Base-by-base conservation (phyloP, 176 grass and related monocot species). In the Areca catechu region DNA sequence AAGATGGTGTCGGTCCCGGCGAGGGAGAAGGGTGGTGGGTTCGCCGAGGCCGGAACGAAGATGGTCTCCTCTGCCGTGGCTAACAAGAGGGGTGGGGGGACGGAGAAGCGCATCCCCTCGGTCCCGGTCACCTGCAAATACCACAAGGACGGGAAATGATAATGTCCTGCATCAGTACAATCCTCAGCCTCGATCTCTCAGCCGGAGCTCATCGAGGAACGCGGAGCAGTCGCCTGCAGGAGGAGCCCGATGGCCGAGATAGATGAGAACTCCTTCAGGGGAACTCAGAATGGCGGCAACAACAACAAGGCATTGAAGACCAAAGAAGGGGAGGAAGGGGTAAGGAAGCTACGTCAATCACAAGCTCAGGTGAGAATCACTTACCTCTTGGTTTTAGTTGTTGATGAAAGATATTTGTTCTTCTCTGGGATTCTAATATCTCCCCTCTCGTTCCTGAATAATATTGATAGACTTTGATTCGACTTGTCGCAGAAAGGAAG, bases 1-100 rank as follows among this genome's bases (percentile, higher is more conserved):
- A 96, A 96, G 68, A 84, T 96, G 86, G 86, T 96, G 20, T 80
- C 86, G 0, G 80, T 96, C 25, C 87, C 87, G 1, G 78, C 86
- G 0, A 68, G 93, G 24, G 87, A 97, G 3, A 97, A 97, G 53
- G 80, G 22, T 5, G 16, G 19, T 20, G 53, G 63, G 30, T 34
- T 29, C 30, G 9, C 30, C 30, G 30, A 34, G 30, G 30, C 30
- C 55, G 12, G 56, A 62, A 62, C 47, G 19, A 77, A 51, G 17
- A 19, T 56, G 24, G 24, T 25, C 61, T 66, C 54, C 3, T 47
- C 80, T 73, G 51, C 77, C 21, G 48, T 57, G 4, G 51, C n/a
- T 7, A 43, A 20, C 22, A 54, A 15, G 24, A 54, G 25, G 5
- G 49, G 63, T 2, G 16, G 22, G 16, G 16, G 63, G 30, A 5